Percentiles rank a stretch among this genome's conserved stretches.
Conservation (phyloP, 352 stramenopile genomes). For the Globisporangium uncinulatum region DNA sequence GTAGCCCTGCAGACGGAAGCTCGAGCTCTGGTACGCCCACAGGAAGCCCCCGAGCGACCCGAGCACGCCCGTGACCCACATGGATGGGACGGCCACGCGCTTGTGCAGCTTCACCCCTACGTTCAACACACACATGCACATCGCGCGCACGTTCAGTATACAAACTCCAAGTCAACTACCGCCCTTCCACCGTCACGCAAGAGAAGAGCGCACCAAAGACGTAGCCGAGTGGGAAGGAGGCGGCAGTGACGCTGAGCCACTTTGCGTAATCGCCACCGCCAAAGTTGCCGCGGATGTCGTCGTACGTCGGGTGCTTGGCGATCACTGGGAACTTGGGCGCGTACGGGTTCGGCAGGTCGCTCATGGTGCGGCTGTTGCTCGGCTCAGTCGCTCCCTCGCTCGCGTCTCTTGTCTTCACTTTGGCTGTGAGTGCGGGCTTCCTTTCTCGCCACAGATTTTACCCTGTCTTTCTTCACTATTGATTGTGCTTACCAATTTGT, state of each 20-base stretch:
- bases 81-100: slow-evolving; percentile 55
- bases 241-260: slow-evolving; percentile 46
- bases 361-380: slow-evolving; percentile 25
- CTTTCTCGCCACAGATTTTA: too few species aligned
- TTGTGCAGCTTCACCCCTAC: slow-evolving; percentile 58
- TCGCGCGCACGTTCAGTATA: background rate
- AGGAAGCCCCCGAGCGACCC: slow-evolving; percentile 72
- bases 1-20: slow-evolving; percentile 74
- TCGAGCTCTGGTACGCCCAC: slow-evolving; percentile 80
- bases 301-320: slow-evolving; percentile 73
- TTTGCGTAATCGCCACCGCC: slow-evolving; percentile 54
- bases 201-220: slow-evolving; percentile 49
- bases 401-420: slow-evolving; percentile 1
- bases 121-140: slow-evolving; percentile 3
- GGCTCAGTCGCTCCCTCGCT: slow-evolving; percentile 8
- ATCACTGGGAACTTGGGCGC: slow-evolving; percentile 70
- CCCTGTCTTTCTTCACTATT: background rate
- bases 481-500: background rate
- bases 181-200: background rate
- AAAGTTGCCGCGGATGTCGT: slow-evolving; percentile 69
- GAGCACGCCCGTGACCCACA: slow-evolving; percentile 69
- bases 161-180: too few species aligned
- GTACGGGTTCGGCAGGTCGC: slow-evolving; percentile 46
- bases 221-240: slow-evolving; percentile 74
- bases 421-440: too few species aligned